Evolutionary conservation across 139 green algal genomes (phyloP).

Genomic region (Pleodorina starrii): DNA sequence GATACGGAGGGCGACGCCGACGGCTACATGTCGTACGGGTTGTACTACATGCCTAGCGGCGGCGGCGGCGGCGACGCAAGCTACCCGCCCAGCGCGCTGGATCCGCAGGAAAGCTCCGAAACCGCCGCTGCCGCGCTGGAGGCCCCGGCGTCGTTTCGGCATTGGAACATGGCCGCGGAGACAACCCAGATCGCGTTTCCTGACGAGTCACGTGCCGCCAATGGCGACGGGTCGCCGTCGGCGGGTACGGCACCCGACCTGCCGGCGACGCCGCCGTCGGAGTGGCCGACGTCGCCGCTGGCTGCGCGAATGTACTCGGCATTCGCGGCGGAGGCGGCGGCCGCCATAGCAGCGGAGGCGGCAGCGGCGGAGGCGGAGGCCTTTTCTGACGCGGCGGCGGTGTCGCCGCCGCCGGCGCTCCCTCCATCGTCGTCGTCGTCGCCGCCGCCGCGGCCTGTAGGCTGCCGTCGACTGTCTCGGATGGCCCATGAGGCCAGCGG

Average conservation of each 20-base stretch:
- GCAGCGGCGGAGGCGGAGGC: background rate
- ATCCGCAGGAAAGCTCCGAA: conserved; percentile 1
- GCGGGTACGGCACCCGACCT: background rate
- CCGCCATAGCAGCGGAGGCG: background rate
- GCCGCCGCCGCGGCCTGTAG: background rate
- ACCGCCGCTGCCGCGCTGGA: background rate
- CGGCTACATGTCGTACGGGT: background rate
- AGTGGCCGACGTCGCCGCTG: too few species aligned
- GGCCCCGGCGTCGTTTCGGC: background rate
- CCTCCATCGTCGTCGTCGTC: background rate
- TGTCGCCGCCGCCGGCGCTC: background rate
- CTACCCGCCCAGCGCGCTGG: background rate
- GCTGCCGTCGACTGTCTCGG: background rate
- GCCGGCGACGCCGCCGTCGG: background rate
- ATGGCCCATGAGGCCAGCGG: background rate
- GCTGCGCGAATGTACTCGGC: background rate
- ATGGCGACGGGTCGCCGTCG: too few species aligned
- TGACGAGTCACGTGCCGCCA: background rate
- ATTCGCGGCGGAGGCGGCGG: background rate
- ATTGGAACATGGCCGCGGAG: background rate
- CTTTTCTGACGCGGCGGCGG: background rate
- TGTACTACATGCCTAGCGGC: background rate
- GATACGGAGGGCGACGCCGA: conserved; percentile 24
- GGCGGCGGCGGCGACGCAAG: background rate
- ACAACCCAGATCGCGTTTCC: background rate